Evolutionary conservation across 805 yeast species (phyloP).

Genomic region (Candida mattraensis): DNA sequence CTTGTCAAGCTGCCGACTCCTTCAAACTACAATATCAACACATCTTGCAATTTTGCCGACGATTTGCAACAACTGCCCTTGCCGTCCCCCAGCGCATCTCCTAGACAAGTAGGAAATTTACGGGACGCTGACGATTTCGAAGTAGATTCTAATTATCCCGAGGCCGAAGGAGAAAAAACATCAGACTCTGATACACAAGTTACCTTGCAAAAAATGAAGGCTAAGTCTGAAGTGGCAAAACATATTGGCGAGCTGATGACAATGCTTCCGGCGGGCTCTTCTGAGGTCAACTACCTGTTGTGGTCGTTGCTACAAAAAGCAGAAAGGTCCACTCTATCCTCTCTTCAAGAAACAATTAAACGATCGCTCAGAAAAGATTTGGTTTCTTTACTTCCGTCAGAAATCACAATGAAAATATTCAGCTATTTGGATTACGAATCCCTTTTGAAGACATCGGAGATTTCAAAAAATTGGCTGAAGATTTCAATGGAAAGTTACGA

Average conservation of each 20-base stretch:
- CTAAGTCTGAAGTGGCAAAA: conserved; percentile 36
- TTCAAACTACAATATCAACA: conserved; percentile 6
- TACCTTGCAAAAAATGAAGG: conserved; percentile 3
- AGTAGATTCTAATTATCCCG: conserved; percentile 27
- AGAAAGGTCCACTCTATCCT: conserved; percentile 61
- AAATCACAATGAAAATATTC: conserved; percentile 66
- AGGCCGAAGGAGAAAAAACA: conserved; percentile 2
- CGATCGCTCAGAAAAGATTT: conserved; percentile 71
- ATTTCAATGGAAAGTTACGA: conserved; percentile 58
- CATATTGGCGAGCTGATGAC: conserved; percentile 36
- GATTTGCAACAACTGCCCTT: conserved; percentile 50
- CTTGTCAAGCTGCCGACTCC: conserved; percentile 16
- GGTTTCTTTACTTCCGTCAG: conserved; percentile 68
- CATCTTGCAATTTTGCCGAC: conserved; percentile 16
- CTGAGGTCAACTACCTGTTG: conserved; percentile 47
- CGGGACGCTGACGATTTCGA: conserved; percentile 19
- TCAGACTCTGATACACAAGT: conserved; percentile 1
- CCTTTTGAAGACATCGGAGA: conserved; percentile 59
- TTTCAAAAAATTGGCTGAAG: conserved; percentile 67
- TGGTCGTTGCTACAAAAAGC: conserved; percentile 54
- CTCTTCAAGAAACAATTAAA: conserved; percentile 52
- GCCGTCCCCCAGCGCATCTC: conserved; percentile 70
- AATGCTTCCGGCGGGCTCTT: conserved; percentile 45
- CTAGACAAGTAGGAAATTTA: conserved; percentile 38
- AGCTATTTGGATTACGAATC: conserved; percentile 62